phyloP scores from a whole-genome alignment of 1,284 basidiomycete genomes.

The Cutaneotrichosporon cyanovorans region DNA sequence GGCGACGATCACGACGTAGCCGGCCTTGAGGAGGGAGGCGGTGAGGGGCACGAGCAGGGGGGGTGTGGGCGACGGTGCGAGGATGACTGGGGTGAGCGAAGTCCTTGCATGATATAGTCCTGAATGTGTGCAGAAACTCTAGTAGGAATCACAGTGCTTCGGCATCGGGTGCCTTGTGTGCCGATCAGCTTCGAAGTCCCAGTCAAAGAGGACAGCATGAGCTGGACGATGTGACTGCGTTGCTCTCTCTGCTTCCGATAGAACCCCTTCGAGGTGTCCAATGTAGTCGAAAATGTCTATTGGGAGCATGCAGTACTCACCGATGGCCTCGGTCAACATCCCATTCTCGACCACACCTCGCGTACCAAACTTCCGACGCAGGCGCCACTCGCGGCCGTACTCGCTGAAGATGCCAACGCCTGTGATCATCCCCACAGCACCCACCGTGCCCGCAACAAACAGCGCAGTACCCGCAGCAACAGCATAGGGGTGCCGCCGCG shows the following conservation, averaged over 20 bases:
- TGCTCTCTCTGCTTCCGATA: too few species aligned
- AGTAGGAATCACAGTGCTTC: too few species aligned
- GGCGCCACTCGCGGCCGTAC: conserved; percentile 10
- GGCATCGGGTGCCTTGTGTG: too few species aligned
- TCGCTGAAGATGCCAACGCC: conserved; percentile 12
- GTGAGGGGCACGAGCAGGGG: conserved; percentile 36
- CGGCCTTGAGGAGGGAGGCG: conserved; percentile 36
- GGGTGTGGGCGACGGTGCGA: conserved; percentile 38
- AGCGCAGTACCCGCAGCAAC: conserved; percentile 20
- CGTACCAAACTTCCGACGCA: conserved; percentile 21
- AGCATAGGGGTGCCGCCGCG: conserved; percentile 14
- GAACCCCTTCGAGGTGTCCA: neutral
- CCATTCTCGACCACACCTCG: conserved; percentile 37
- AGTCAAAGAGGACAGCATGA: too few species aligned
- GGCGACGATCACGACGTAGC: conserved; percentile 44
- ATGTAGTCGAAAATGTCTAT: neutral
- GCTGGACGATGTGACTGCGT: too few species aligned
- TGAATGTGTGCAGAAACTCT: too few species aligned
- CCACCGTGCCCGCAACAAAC: conserved; percentile 31
- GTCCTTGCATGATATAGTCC: too few species aligned
- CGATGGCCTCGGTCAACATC: conserved; percentile 43
- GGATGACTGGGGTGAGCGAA: conserved; percentile 30
- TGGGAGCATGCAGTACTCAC: too few species aligned
- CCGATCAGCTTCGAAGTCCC: too few species aligned
- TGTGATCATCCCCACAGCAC: conserved; percentile 18